A percentile compares a stretch with the other conserved stretches of the same genome.
Conservation (phyloP, 1,284 basidiomycete genomes). For the Amylostereum areolatum region DNA sequence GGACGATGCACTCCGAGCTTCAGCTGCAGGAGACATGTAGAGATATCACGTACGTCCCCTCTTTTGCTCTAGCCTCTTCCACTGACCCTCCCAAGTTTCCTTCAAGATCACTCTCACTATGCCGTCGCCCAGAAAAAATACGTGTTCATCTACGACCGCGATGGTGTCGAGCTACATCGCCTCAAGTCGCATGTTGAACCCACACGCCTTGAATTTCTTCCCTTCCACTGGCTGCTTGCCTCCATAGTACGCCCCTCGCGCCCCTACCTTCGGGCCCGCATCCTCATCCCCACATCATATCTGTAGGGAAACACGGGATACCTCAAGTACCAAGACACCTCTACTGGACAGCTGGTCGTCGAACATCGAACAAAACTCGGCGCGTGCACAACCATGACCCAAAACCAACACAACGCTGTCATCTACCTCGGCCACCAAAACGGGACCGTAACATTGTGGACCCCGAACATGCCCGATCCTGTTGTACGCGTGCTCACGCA, state of each 20-base stretch:
- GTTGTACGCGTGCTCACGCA: constrained; percentile 92
- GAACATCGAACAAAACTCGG: constrained; percentile 92
- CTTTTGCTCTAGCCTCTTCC: constrained; percentile 7
- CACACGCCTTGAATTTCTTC: constrained; percentile 87
- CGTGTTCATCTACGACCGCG: constrained; percentile 92
- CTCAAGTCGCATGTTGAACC: constrained; percentile 86
- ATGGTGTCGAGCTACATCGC: constrained; percentile 90
- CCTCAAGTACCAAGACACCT: constrained; percentile 96
- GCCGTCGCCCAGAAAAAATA: constrained; percentile 98
- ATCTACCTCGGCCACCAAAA: constrained; percentile 93
- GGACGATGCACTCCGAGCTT: constrained; percentile 82
- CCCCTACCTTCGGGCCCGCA: background rate
- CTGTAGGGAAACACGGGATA: constrained; percentile 80
- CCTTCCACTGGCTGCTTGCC: constrained; percentile 93
- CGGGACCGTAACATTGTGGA: constrained; percentile 92
- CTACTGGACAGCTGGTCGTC: constrained; percentile 83
- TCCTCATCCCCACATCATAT: constrained; percentile 1
- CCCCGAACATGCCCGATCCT: constrained; percentile 87
- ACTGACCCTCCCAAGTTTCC: constrained; percentile 48
- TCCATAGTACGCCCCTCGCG: constrained; percentile 55
- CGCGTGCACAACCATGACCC: constrained; percentile 81
- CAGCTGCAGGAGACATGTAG: constrained; percentile 86
- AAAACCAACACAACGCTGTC: constrained; percentile 90
- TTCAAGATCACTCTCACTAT: constrained; percentile 90
- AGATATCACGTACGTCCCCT: constrained; percentile 74